phyloP scores from a whole-genome alignment of 1,284 basidiomycete genomes.

The Tylopilus sp. region DNA sequence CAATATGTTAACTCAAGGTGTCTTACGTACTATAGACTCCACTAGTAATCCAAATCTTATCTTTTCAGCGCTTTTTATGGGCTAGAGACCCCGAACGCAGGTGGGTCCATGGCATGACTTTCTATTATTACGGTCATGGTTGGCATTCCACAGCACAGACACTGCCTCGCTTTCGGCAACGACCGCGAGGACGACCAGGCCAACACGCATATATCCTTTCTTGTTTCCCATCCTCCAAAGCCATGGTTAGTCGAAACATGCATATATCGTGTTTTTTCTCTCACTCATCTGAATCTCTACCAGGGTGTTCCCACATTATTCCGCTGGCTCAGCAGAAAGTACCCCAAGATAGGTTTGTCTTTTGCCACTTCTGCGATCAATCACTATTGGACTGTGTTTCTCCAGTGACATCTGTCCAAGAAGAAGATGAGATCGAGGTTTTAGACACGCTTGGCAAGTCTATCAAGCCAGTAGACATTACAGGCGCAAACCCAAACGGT shows the following conservation, averaged over 20 bases:
- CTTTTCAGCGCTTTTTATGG: too few species aligned
- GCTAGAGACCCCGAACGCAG: too few species aligned
- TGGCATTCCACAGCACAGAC: too few species aligned
- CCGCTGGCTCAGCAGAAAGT: slow-evolving; percentile 96
- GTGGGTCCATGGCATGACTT: too few species aligned
- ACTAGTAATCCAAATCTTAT: too few species aligned
- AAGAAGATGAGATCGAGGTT: slow-evolving; percentile 83
- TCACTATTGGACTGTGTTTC: background rate
- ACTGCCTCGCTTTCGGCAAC: too few species aligned
- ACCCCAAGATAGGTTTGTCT: slow-evolving; percentile 90
- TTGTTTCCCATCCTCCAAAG: background rate
- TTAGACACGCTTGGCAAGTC: slow-evolving; percentile 75
- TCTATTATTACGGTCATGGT: too few species aligned
- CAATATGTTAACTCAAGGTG: too few species aligned
- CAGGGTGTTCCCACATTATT: slow-evolving; percentile 96
- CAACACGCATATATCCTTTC: too few species aligned
- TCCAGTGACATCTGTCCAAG: slow-evolving; percentile 80
- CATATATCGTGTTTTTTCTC: background rate
- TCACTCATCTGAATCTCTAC: slow-evolving; percentile 9
- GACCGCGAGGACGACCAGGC: too few species aligned
- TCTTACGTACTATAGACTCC: too few species aligned
- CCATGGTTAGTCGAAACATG: slow-evolving; percentile 28
- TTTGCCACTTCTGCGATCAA: background rate
- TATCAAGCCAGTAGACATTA: slow-evolving; percentile 85
- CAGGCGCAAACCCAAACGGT: slow-evolving; percentile 93